phyloP scores from a whole-genome alignment of 495 filamentous ascomycete species.

The Daldinia concentrica region DNA sequence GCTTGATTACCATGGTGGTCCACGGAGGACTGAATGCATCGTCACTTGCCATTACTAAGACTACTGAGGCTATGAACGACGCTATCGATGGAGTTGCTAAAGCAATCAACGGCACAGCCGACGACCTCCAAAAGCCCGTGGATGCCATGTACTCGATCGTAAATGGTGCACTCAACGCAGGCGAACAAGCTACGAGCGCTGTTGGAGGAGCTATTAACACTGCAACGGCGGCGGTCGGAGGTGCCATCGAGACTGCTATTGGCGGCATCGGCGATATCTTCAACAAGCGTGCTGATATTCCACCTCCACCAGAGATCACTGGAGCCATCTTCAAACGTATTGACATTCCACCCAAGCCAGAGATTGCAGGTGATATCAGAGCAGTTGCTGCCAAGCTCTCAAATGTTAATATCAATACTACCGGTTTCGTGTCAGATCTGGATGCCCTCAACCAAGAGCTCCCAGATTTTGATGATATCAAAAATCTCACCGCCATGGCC shows the following conservation, averaged over 20 bases:
- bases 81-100: slow-evolving; percentile 71
- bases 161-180: slow-evolving; percentile 61
- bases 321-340: slow-evolving; percentile 50
- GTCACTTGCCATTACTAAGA: slow-evolving; percentile 72
- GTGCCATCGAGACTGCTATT: slow-evolving; percentile 58
- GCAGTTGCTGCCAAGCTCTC: slow-evolving; percentile 61
- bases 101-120: slow-evolving; percentile 65
- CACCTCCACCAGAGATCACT: slow-evolving; percentile 66
- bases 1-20: slow-evolving; percentile 82
- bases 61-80: slow-evolving; percentile 75
- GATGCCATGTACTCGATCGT: slow-evolving; percentile 67
- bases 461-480: slow-evolving; percentile 82
- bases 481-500: slow-evolving; percentile 75
- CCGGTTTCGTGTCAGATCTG: slow-evolving; percentile 69
- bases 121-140: slow-evolving; percentile 66
- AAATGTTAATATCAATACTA: slow-evolving; percentile 71
- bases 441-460: slow-evolving; percentile 76
- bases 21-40: slow-evolving; percentile 77
- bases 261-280: slow-evolving; percentile 44
- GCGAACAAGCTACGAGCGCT: slow-evolving; percentile 55
- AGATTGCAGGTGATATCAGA: slow-evolving; percentile 67
- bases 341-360: slow-evolving; percentile 55
- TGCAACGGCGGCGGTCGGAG: slow-evolving; percentile 59
- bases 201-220: slow-evolving; percentile 60
- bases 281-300: slow-evolving; percentile 49